A percentile compares a stretch with the other conserved stretches of the same genome.
Conservation (phyloP, 2,329 filamentous ascomycete genomes). For the Rutstroemia sydowiana region DNA sequence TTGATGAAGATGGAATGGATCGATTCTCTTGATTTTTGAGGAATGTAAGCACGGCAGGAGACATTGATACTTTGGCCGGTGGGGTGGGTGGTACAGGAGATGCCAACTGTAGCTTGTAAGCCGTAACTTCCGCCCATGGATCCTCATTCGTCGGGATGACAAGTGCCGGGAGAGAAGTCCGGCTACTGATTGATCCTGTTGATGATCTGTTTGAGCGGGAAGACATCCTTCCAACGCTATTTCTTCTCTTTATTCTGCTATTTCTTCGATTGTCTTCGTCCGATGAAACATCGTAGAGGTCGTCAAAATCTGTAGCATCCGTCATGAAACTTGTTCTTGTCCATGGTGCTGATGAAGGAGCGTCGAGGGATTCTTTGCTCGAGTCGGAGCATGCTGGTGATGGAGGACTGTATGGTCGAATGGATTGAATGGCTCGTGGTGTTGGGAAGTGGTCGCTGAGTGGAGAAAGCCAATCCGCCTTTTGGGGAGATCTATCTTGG, state of each 20-base stretch:
- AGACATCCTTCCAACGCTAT: conserved; percentile 25
- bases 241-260: conserved; percentile 27
- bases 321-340: conserved; percentile 54
- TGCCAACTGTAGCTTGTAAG: conserved; percentile 38
- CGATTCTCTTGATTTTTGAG: conserved; percentile 65
- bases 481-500: conserved; percentile 34
- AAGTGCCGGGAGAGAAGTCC: conserved; percentile 39
- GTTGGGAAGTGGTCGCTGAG: conserved; percentile 59
- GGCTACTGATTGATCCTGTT: conserved; percentile 18
- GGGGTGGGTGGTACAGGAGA: conserved; percentile 58
- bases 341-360: conserved; percentile 53
- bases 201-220: conserved; percentile 23
- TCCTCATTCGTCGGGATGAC: conserved; percentile 40
- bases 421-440: conserved; percentile 58
- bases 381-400: conserved; percentile 52
- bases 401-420: conserved; percentile 47
- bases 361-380: conserved; percentile 44
- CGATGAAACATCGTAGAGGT: conserved; percentile 72
- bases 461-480: conserved; percentile 34
- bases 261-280: conserved; percentile 59
- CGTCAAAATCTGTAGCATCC: conserved; percentile 69
- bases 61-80: conserved; percentile 64
- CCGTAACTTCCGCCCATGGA: conserved; percentile 39
- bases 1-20: conserved; percentile 66
- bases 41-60: conserved; percentile 65